These are phyloP conservation scores for Fusarium duplospermum DNA, from an alignment of 2,329 filamentous ascomycete genomes.

Conservation along the genomic window DNA sequence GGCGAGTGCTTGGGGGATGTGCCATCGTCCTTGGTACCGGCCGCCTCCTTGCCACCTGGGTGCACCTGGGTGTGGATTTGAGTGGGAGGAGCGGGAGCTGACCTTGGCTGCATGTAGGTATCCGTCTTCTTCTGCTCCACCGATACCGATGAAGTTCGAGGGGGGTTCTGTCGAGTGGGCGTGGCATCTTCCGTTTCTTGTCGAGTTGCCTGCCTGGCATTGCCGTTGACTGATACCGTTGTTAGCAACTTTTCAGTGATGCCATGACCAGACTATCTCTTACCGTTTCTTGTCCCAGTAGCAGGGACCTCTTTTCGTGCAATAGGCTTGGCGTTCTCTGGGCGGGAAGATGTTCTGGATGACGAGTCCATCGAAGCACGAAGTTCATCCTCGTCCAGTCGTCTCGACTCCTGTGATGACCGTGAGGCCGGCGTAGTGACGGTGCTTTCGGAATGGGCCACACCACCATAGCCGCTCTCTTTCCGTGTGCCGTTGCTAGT, in stretches of 20 bases:
- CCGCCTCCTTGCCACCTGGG: conserved; percentile 59
- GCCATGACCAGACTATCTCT: conserved; percentile 31
- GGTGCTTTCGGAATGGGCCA: conserved; percentile 52
- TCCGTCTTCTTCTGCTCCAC: conserved; percentile 49
- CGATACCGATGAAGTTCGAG: conserved; percentile 30
- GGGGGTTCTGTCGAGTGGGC: conserved; percentile 37
- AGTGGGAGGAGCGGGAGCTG: conserved; percentile 64
- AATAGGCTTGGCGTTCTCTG: conserved; percentile 62
- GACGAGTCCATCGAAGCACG: conserved; percentile 56
- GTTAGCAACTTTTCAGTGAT: conserved; percentile 20
- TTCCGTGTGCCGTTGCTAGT: conserved; percentile 50
- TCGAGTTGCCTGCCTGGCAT: conserved; percentile 33
- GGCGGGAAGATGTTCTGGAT: conserved; percentile 53
- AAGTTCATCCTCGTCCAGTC: conserved; percentile 65
- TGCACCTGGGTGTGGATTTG: conserved; percentile 43
- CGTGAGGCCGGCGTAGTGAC: conserved; percentile 54
- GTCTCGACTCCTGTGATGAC: conserved; percentile 69
- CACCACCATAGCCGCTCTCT: conserved; percentile 38
- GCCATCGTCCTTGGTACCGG: conserved; percentile 54
- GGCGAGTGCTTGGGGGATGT: conserved; percentile 68
- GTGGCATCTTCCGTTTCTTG: conserved; percentile 40
- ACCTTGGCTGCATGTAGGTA: conserved; percentile 69
- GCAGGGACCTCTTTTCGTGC: conserved; percentile 73
- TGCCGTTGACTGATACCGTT: conserved; percentile 43
- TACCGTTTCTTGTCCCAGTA: conserved; percentile 57